Percentiles rank a stretch among this genome's conserved stretches.
phyloP scores from a whole-genome alignment of 2,329 filamentous ascomycete genomes.

The Clonostachys byssicola region DNA sequence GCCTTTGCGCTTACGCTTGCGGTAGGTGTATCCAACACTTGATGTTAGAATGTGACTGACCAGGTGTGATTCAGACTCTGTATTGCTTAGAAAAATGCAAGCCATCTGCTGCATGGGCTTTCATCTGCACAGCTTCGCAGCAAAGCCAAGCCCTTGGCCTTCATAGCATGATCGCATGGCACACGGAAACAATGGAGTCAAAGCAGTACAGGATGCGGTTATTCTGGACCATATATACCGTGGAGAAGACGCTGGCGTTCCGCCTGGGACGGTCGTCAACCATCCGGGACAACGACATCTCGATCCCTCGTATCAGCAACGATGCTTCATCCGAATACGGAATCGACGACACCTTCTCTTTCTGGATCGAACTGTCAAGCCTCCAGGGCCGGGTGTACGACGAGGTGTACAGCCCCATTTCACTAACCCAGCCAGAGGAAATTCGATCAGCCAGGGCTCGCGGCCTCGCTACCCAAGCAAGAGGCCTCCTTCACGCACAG shows the following conservation, averaged over 20 bases:
- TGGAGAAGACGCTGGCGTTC: conserved; percentile 15
- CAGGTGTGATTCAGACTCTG: background rate
- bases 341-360: background rate
- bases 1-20: conserved; percentile 3
- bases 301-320: conserved; percentile 2
- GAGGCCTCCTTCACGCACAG: background rate
- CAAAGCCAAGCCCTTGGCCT: background rate
- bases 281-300: conserved; percentile 16
- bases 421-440: background rate
- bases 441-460: background rate
- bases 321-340: no score
- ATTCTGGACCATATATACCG: conserved; percentile 16
- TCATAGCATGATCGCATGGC: conserved; percentile 2
- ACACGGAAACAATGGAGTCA: background rate
- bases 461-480: background rate
- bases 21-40: background rate
- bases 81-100: background rate
- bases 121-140: background rate
- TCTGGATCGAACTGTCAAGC: background rate
- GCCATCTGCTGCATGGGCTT: background rate
- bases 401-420: background rate
- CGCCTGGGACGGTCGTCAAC: conserved; percentile 14
- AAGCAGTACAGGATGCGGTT: conserved; percentile 1
- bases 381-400: background rate
- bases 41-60: background rate